A percentile compares a stretch with the other conserved stretches of the same genome.
phyloP scores from a whole-genome alignment of 805 yeast species.

The Candida mattraensis region DNA sequence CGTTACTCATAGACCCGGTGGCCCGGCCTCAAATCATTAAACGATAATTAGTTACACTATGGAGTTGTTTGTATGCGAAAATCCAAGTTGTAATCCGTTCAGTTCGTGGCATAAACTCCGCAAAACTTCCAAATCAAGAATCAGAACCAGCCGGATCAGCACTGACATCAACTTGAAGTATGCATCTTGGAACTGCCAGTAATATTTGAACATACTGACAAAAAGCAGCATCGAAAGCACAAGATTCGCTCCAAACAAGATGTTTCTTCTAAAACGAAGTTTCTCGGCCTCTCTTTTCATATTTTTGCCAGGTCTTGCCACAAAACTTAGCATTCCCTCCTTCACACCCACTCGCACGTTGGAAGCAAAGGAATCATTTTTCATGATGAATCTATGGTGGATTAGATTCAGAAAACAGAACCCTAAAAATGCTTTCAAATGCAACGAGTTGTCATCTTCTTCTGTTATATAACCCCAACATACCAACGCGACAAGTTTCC shows the following conservation, averaged over 20 bases:
- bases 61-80: constrained; percentile 1
- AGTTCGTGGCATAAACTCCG: constrained; percentile 25
- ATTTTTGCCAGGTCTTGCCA: constrained; percentile 17
- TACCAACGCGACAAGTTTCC: constrained; percentile 30
- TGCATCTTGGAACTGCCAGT: constrained; percentile 16
- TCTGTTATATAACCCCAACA: constrained; percentile 30
- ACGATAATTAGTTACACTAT: constrained; percentile 1
- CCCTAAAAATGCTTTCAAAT: constrained; percentile 28
- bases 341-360: constrained; percentile 10
- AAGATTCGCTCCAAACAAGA: constrained; percentile 12
- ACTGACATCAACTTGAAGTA: constrained; percentile 13
- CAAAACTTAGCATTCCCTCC: constrained; percentile 23
- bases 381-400: constrained; percentile 30
- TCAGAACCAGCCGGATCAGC: constrained; percentile 15
- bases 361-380: constrained; percentile 9
- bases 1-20: constrained; percentile 42
- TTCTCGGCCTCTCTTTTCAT: constrained; percentile 19
- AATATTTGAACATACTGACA: constrained; percentile 20
- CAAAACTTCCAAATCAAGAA: constrained; percentile 25
- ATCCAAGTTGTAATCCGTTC: constrained; percentile 16
- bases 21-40: constrained; percentile 23
- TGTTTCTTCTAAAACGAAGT: constrained; percentile 21
- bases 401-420: constrained; percentile 25
- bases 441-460: constrained; percentile 29
- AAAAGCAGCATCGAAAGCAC: constrained; percentile 12